A percentile compares a stretch with the other conserved stretches of the same genome.
Conservation (phyloP, 352 stramenopile genomes). For the Phytophthora sp. region DNA sequence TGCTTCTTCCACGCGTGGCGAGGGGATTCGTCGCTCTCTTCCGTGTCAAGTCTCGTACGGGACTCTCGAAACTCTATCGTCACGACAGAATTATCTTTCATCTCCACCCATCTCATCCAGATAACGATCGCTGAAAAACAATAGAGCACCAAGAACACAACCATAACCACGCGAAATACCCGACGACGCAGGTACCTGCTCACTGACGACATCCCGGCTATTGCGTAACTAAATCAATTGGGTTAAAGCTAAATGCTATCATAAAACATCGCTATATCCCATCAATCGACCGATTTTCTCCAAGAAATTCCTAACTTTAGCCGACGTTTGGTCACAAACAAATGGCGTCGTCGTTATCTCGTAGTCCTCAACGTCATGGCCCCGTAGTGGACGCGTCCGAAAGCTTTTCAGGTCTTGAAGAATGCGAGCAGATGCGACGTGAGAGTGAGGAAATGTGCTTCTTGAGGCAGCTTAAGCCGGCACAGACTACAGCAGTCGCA, state of each 20-base stretch:
- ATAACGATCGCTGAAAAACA: slow-evolving; percentile 34
- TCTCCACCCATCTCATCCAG: slow-evolving; percentile 39
- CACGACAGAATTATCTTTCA: slow-evolving; percentile 19
- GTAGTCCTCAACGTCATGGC: slow-evolving; percentile 31
- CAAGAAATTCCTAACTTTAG: slow-evolving; percentile 15
- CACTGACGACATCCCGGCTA: slow-evolving; percentile 3
- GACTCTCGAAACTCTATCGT: background rate
- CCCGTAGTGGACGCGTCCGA: slow-evolving; percentile 8
- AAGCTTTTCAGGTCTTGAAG: slow-evolving; percentile 14
- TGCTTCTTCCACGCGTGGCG: slow-evolving; percentile 32
- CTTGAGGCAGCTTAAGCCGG: slow-evolving; percentile 45
- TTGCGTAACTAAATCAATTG: background rate
- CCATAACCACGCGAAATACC: slow-evolving; percentile 16
- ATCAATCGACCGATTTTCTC: slow-evolving; percentile 16
- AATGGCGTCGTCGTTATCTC: slow-evolving; percentile 2
- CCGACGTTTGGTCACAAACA: slow-evolving; percentile 15
- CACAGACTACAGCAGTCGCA: slow-evolving; percentile 48
- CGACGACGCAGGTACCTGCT: slow-evolving; percentile 9
- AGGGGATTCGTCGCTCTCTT: slow-evolving; percentile 20
- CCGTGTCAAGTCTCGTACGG: background rate
- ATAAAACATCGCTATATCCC: too few relatives aligned
- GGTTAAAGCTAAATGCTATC: too few relatives aligned
- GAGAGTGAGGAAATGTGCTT: slow-evolving; percentile 71
- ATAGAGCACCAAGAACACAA: slow-evolving; percentile 33
- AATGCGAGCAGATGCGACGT: slow-evolving; percentile 60